phyloP scores from a whole-genome alignment of 352 stramenopile genomes.

The Phytophthora colocasiae region DNA sequence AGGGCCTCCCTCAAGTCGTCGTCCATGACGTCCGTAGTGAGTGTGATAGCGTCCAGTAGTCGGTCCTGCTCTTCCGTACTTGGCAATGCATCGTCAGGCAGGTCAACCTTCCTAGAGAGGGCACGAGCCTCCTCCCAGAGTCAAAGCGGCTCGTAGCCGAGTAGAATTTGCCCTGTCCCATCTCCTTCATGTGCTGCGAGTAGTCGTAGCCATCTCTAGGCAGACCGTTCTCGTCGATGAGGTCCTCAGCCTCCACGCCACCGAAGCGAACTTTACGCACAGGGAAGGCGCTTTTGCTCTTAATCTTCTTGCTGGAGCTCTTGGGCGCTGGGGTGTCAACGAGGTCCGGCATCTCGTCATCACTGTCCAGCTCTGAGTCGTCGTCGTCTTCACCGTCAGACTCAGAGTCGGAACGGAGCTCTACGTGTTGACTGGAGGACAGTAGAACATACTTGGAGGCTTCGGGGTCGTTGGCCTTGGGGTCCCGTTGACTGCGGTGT shows the following conservation, averaged over 20 bases:
- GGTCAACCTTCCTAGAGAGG: slow-evolving; percentile 66
- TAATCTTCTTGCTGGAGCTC: slow-evolving; percentile 18
- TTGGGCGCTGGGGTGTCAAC: slow-evolving; percentile 39
- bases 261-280: slow-evolving; percentile 76
- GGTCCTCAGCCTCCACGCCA: slow-evolving; percentile 65
- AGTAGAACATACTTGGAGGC: slow-evolving; percentile 88
- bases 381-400: slow-evolving; percentile 40
- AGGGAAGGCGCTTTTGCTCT: slow-evolving; percentile 45
- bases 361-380: slow-evolving; percentile 47
- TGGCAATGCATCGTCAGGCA: slow-evolving; percentile 74
- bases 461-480: slow-evolving; percentile 78
- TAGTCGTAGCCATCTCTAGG: slow-evolving; percentile 95
- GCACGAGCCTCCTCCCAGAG: slow-evolving; percentile 50
- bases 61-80: slow-evolving; percentile 76
- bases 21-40: slow-evolving; percentile 90
- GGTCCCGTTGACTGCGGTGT: slow-evolving; percentile 86
- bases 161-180: slow-evolving; percentile 88
- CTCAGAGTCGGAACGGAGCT: slow-evolving; percentile 66
- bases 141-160: slow-evolving; percentile 75
- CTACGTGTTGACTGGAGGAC: slow-evolving; percentile 66
- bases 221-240: slow-evolving; percentile 90
- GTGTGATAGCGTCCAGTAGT: slow-evolving; percentile 83
- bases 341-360: slow-evolving; percentile 67
- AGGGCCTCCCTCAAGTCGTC: slow-evolving; percentile 84
- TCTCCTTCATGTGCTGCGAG: slow-evolving; percentile 92